These are phyloP conservation scores for Stellera chamaejasme DNA, from an alignment of 345 rosid genomes.

Conservation along the genomic window DNA sequence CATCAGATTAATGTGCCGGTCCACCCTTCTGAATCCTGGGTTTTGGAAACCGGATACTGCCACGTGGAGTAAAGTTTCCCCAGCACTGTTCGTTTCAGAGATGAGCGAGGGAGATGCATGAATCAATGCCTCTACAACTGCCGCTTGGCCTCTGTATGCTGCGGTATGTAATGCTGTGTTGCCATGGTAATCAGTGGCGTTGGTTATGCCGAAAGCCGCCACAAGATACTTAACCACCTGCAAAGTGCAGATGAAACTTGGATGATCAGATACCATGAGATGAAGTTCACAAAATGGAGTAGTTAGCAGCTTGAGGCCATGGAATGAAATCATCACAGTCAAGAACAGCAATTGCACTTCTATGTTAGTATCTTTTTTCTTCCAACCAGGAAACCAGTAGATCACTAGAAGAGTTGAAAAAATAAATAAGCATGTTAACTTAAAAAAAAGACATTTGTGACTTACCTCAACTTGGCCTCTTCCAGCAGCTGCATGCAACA, in stretches of 20 bases:
- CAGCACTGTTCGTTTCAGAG: slow-evolving; percentile 46
- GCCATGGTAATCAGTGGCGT: slow-evolving; percentile 49
- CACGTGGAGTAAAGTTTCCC: slow-evolving; percentile 72
- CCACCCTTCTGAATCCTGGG: slow-evolving; percentile 70
- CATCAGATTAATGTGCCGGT: slow-evolving; percentile 66
- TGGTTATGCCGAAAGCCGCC: slow-evolving; percentile 36
- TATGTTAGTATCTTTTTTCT: no score
- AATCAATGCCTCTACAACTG: slow-evolving; percentile 48
- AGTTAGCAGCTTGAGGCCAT: no score
- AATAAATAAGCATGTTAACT: neutral
- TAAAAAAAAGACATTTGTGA: neutral
- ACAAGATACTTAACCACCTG: slow-evolving; percentile 64
- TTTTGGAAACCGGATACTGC: slow-evolving; percentile 72
- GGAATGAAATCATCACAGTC: no score
- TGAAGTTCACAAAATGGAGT: no score
- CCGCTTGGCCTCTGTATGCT: slow-evolving; percentile 65
- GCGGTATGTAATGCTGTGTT: slow-evolving; percentile 73
- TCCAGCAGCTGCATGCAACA: slow-evolving; percentile 89
- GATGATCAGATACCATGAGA: no score
- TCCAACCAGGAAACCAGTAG: neutral
- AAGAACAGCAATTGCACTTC: no score
- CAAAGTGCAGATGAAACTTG: neutral
- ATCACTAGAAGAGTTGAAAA: neutral
- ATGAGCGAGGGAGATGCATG: slow-evolving; percentile 42
- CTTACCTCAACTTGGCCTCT: slow-evolving; percentile 74